A percentile compares a stretch with the other conserved stretches of the same genome.
These are phyloP conservation scores for Trichoderma atrobrunneum DNA, from an alignment of 2,329 filamentous ascomycete genomes.

Conservation along the genomic window DNA sequence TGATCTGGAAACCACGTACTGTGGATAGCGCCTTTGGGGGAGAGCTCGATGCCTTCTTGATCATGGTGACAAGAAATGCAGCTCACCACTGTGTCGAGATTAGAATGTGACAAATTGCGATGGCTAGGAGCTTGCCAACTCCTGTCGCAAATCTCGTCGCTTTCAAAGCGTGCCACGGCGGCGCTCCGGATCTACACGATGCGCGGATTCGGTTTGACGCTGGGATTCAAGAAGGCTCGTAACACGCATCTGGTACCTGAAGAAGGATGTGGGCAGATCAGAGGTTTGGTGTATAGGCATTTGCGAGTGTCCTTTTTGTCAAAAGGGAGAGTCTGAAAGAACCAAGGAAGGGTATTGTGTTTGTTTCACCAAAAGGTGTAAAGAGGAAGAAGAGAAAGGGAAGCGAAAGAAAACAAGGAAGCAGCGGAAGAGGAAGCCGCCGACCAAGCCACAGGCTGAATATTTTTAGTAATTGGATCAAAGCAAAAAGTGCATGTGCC, in stretches of 20 bases:
- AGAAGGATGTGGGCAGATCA: slow-evolving; percentile 47
- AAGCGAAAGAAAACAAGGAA: slow-evolving; percentile 12
- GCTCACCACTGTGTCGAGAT: not conserved
- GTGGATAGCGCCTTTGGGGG: slow-evolving; percentile 51
- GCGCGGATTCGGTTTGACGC: slow-evolving; percentile 49
- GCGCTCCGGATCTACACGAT: slow-evolving; percentile 57
- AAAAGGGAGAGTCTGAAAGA: slow-evolving; percentile 13
- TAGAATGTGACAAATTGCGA: not conserved
- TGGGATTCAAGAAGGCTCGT: slow-evolving; percentile 49
- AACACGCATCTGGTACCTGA: slow-evolving; percentile 58
- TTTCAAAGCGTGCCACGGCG: slow-evolving; percentile 52
- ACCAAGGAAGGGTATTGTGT: not conserved
- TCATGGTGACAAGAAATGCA: slow-evolving; percentile 37
- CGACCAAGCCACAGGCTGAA: not conserved
- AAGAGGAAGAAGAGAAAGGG: slow-evolving; percentile 19
- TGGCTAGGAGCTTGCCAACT: not conserved
- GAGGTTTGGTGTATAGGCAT: slow-evolving; percentile 55
- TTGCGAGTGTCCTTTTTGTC: slow-evolving; percentile 33
- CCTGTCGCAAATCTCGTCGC: slow-evolving; percentile 17
- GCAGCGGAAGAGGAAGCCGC: not conserved
- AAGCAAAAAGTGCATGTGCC: not conserved
- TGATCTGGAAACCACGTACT: slow-evolving; percentile 56
- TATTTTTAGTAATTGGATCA: slow-evolving; percentile 17
- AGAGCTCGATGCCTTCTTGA: slow-evolving; percentile 33
- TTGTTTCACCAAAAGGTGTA: slow-evolving; percentile 17